Percentiles rank a stretch among this genome's conserved stretches.
phyloP scores from a whole-genome alignment of 495 filamentous ascomycete species.

The Symbiotaphrina buchneri region DNA sequence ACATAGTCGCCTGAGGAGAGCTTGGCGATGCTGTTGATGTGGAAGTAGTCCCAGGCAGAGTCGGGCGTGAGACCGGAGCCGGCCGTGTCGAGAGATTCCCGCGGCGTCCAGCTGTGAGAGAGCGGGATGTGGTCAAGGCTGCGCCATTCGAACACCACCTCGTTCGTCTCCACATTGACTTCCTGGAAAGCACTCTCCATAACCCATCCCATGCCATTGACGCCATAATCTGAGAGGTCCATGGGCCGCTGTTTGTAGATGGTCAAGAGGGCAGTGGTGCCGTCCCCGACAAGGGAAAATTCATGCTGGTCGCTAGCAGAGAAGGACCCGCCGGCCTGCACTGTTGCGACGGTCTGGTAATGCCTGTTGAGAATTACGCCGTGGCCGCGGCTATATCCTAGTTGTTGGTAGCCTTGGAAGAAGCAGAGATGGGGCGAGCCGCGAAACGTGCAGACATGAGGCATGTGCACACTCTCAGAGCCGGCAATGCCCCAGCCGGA shows the following conservation, averaged over 20 bases:
- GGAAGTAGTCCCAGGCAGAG: slow-evolving; percentile 16
- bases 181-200: slow-evolving; percentile 21
- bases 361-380: slow-evolving; percentile 26
- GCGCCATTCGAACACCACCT: slow-evolving; percentile 17
- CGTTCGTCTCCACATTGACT: slow-evolving; percentile 16
- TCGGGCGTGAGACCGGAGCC: slow-evolving; percentile 17
- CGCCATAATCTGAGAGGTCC: slow-evolving; percentile 16
- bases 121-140: slow-evolving; percentile 15
- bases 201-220: slow-evolving; percentile 16
- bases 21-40: slow-evolving; percentile 18
- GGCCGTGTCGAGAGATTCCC: slow-evolving; percentile 27
- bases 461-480: no score
- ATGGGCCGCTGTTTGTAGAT: slow-evolving; percentile 16
- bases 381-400: slow-evolving; percentile 27
- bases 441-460: no score
- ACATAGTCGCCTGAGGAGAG: slow-evolving; percentile 14
- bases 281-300: slow-evolving; percentile 25
- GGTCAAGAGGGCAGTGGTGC: slow-evolving; percentile 15
- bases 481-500: no score
- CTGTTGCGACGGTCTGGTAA: slow-evolving; percentile 28
- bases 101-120: slow-evolving; percentile 21
- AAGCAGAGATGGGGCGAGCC: no score
- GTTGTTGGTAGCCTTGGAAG: slow-evolving; percentile 30
- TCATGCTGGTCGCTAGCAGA: slow-evolving; percentile 30
- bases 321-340: slow-evolving; percentile 27